Base-by-base conservation (phyloP, 805 yeast genomes). In the Kregervanrija delftensis region DNA sequence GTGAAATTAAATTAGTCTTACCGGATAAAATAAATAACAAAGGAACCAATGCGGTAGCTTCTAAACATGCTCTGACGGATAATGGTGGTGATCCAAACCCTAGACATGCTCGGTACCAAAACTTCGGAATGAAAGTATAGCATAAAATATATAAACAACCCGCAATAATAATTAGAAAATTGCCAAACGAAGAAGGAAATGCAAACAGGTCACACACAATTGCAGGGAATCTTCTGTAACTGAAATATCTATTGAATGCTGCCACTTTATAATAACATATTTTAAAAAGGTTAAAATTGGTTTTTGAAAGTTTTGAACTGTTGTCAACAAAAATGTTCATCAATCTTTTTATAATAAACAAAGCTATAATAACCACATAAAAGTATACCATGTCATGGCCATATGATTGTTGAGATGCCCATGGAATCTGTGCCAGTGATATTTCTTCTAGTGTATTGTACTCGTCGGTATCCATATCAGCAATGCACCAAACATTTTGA, bases 31-130 rank as follows among this genome's bases (percentile, higher is more conserved):
- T 61, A 43, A 69, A 68, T 33, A 76, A 57, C 52, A 75, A 73
- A 0, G 83, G 82, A 9, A 73, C 65, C 39, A 76, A 58, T 0
- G 78, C 77, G 31, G 68, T 61, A 1, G 76, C 68, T 70, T 72
- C 69, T 30, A 74, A 48, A 3, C 81, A 82, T 1, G 81, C 64
- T 40, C 83, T 58, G 1, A 74, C 71, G 0, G 78, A 79, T 33
- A 78, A 48, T 9, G 82, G 83, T n/a, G 82, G 79, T 3, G 79
- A 66, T 1, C 83, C 83, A 57, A 76, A 77, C 0, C 77, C 78
- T 5, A 60, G 32, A 55, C 83, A 78, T 0, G 61, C 75, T 45
- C 82, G 60, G 49, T 72, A 73, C 69, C 73, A 76, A 40, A 68
- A 67, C 42, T 71, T 75, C 6, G 82, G 81, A 57, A 66, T 53